Evolutionary conservation across 2,329 filamentous ascomycete species (phyloP).

Genomic region (Aspergillus pseudotamarii): DNA sequence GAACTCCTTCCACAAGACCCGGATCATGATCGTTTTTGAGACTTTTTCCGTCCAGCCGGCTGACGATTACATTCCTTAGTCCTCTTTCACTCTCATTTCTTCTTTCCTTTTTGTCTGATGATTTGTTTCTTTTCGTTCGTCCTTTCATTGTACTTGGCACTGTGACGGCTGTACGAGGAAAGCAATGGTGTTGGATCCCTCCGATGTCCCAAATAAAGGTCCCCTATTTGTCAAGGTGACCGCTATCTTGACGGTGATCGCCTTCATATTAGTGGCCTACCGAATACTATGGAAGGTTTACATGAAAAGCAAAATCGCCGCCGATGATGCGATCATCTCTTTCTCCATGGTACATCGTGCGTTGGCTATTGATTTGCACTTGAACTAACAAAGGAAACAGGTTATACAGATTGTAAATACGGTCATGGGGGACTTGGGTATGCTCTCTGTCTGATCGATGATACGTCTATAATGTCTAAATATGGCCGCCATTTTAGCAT

Average conservation of each 20-base stretch:
- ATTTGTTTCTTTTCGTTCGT: background rate
- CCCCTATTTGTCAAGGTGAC: constrained; percentile 7
- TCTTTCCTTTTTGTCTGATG: background rate
- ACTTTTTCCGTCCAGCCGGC: background rate
- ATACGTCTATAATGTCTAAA: background rate
- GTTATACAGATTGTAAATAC: background rate
- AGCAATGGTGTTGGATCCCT: background rate
- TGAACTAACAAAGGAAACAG: background rate
- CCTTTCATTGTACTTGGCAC: background rate
- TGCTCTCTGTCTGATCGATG: background rate
- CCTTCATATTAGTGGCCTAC: constrained; percentile 1
- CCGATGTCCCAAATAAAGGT: constrained; percentile 6
- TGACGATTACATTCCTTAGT: background rate
- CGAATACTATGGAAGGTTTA: background rate
- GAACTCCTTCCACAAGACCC: background rate
- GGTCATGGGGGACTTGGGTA: background rate
- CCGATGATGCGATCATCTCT: background rate
- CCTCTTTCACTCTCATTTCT: background rate
- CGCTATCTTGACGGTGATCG: constrained; percentile 2
- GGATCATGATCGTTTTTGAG: background rate
- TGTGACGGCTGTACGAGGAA: background rate
- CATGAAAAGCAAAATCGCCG: background rate
- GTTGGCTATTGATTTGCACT: background rate
- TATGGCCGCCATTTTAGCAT: background rate
- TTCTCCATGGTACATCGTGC: background rate